Evolutionary conservation across 805 yeast genomes (phyloP), one percentile per base, ranked within the genome.

Genomic region (Wickerhamomyces bisporus): DNA sequence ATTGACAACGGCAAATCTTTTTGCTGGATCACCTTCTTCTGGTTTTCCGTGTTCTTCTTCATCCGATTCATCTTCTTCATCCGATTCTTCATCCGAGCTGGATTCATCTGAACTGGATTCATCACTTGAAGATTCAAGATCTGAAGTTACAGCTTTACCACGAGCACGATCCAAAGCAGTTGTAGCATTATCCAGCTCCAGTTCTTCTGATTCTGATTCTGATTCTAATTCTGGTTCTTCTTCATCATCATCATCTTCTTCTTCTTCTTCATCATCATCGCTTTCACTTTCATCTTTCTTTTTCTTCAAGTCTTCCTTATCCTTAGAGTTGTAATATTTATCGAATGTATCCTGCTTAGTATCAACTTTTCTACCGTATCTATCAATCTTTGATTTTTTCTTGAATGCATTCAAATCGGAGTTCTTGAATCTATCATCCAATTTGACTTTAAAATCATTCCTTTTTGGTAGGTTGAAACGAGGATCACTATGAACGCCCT

Each of bases 11-110:
- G 98, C 98, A 53, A 93, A 69, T 6, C 85, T 68, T 25, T 65
- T 66, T 1, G 95, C 71, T 23, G 96, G 95, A 3, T 91, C 96
- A 32, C 96, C 94, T 35, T 79, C 81, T 34, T 85, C 88, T n/a
- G 93, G 84, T 37, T 75, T 72, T 9, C 65, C 66, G 21, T 68
- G 71, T 48, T 75, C 84, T 10, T 69, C 49, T 46, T 79, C 84
- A 18, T 73, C 61, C 16, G 75, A 84, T 3, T 75, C 66, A 38
- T 74, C 79, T 32, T 65, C 75, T 4, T 69, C 75, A 16, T 62
- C 71, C 12, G 23, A 17, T 9, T 16, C 20, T n/a, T 59, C 72
- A 10, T 48, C 61, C 12, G 60, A 54, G 15, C 63, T 70, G 3
- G 70, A 74, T 2, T 66, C 70, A 30, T 67, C 77, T 1, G 70